Percentiles rank a stretch among this genome's conserved stretches.
Conservation (phyloP, 495 filamentous ascomycete genomes). For the Penicillium antarcticum region DNA sequence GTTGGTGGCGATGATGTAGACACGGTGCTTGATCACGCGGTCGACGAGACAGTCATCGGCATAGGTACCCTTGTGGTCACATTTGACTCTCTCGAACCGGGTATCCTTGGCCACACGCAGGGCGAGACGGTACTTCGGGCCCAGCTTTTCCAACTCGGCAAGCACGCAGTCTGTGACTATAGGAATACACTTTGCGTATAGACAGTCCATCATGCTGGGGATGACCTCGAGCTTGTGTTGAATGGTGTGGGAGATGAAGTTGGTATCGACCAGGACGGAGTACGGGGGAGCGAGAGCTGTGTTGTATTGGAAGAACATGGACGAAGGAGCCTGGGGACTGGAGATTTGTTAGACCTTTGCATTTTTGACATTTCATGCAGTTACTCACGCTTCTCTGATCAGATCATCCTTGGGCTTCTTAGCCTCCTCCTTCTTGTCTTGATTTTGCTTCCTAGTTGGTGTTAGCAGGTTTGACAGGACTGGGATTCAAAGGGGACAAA, state of each 20-base stretch:
- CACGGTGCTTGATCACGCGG: slow-evolving; percentile 69
- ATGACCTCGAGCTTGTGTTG: slow-evolving; percentile 85
- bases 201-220: slow-evolving; percentile 79
- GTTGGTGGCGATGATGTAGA: slow-evolving; percentile 90
- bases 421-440: slow-evolving; percentile 52
- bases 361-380: background rate
- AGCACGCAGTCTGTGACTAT: slow-evolving; percentile 50
- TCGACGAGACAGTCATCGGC: slow-evolving; percentile 97
- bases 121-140: slow-evolving; percentile 83
- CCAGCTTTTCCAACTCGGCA: slow-evolving; percentile 88
- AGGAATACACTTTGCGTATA: slow-evolving; percentile 53
- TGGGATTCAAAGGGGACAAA: slow-evolving; percentile 1
- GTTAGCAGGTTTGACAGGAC: background rate
- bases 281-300: slow-evolving; percentile 88
- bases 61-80: slow-evolving; percentile 87
- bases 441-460: slow-evolving; percentile 55
- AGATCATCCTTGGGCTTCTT: slow-evolving; percentile 30
- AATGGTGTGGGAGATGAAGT: slow-evolving; percentile 90
- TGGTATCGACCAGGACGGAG: slow-evolving; percentile 81
- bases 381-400: slow-evolving; percentile 32
- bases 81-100: slow-evolving; percentile 77
- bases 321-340: slow-evolving; percentile 69
- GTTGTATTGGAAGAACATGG: slow-evolving; percentile 95
- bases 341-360: background rate
- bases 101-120: slow-evolving; percentile 90